Base-by-base conservation (phyloP, 345 rosid genomes). In the Lumnitzera littorea region DNA sequence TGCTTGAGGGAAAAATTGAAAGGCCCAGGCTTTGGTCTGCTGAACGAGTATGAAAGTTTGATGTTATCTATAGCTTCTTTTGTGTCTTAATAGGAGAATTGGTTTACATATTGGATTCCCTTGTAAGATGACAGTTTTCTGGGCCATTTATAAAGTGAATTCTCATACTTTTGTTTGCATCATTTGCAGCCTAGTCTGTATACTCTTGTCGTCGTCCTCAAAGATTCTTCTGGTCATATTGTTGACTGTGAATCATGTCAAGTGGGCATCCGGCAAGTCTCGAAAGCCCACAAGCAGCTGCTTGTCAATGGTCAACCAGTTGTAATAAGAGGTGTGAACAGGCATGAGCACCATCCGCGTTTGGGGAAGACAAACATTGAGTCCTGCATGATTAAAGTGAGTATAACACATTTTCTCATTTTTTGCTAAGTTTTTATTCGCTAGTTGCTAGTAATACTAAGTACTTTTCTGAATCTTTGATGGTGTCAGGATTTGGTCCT, bases 291-390 rank as follows among this genome's bases (percentile, higher is more conserved):
- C 24, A 94, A 94, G 66, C 95, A 90, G 78, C 78, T 94, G 62
- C 97, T 94, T 76, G 82, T 94, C 66, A 94, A 94, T 60, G 95
- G 91, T 49, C 77, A 71, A n/a, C 95, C 99, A 5, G 89, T 94
- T 62, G 70, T 80, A 48, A 84, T 94, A 50, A 88, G 88, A 84
- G 99, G 99, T 58, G 97, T 84, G 67, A 94, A 94, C 80, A 84
- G 99, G 80, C 99, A 94, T 63, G 99, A 94, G 67, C 99, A 94
- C 83, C 99, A 94, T 76, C 99, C 99, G 43, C 85, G 99, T 62
- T 58, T 94, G 48, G 99, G 99, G 72, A 94, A 94, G 86, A 86
- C 91, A 47, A 94, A 90, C 76, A 78, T 90, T 47, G 99, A 94
- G 71, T 80, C 99, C 36, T 94, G 99, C 81, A 90, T 94, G 96